Conservation (phyloP, 2,329 filamentous ascomycete genomes). For the Colletotrichum liaoningense region DNA sequence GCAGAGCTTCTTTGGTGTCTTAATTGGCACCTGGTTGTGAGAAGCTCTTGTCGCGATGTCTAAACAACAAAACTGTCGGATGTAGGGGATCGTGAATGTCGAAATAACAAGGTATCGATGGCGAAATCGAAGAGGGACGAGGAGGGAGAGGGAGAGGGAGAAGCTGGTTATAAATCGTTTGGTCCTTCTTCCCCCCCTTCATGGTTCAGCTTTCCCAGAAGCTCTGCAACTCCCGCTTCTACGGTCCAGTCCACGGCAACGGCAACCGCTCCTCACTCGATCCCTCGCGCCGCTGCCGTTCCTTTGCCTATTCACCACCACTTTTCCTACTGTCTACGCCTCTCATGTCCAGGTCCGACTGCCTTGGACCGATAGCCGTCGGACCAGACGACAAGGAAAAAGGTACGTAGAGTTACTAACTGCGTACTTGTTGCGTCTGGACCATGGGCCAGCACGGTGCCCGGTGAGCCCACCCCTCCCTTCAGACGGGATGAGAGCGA, state of each 20-base stretch:
- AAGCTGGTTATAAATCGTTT: slow-evolving; percentile 32
- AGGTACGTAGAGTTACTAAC: slow-evolving; percentile 30
- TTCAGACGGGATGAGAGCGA: slow-evolving; percentile 6
- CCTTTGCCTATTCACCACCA: slow-evolving; percentile 7
- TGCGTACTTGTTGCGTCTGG: slow-evolving; percentile 21
- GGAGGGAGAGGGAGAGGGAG: slow-evolving; percentile 17
- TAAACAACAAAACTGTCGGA: slow-evolving; percentile 23
- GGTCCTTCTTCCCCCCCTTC: slow-evolving; percentile 8
- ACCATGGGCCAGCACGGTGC: slow-evolving; percentile 9
- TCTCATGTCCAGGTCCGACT: slow-evolving; percentile 18
- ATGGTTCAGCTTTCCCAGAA: slow-evolving; percentile 25
- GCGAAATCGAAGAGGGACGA: slow-evolving; percentile 19
- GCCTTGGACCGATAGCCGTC: slow-evolving; percentile 34
- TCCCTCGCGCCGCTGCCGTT: slow-evolving; percentile 3
- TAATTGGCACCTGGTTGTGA: slow-evolving; percentile 24
- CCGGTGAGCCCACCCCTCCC: slow-evolving; percentile 20
- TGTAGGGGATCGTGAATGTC: slow-evolving; percentile 28
- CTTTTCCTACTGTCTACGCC: slow-evolving; percentile 6
- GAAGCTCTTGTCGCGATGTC: slow-evolving; percentile 32
- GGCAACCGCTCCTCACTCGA: slow-evolving; percentile 1
- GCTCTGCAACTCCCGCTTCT: slow-evolving; percentile 34
- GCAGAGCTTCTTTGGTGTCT: slow-evolving; percentile 24
- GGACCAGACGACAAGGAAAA: neutral
- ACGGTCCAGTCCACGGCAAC: neutral
- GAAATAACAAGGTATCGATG: slow-evolving; percentile 35